phyloP scores from a whole-genome alignment of 2,329 filamentous ascomycete genomes.

The Pochonia chlamydosporia region DNA sequence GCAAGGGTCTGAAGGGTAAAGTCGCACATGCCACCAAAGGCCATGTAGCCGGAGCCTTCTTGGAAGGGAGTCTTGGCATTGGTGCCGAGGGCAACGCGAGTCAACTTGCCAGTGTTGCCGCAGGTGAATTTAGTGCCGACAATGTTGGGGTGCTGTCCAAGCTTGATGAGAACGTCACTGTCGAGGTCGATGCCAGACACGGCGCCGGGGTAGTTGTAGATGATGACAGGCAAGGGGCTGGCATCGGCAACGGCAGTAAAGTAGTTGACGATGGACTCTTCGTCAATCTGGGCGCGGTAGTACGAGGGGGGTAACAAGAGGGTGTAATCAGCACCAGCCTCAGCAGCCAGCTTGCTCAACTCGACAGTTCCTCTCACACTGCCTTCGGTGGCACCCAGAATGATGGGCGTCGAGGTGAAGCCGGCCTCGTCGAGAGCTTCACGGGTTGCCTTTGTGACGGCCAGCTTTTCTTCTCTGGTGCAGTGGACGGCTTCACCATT shows the following conservation, averaged over 20 bases:
- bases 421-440: conserved; percentile 78
- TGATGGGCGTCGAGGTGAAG: conserved; percentile 69
- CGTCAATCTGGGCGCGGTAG: conserved; percentile 72
- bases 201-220: conserved; percentile 90
- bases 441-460: conserved; percentile 70
- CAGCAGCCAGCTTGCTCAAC: conserved; percentile 59
- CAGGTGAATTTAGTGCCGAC: conserved; percentile 89
- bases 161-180: conserved; percentile 75
- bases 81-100: conserved; percentile 68
- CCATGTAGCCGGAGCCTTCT: conserved; percentile 67
- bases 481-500: conserved; percentile 88
- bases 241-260: conserved; percentile 69
- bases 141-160: conserved; percentile 77
- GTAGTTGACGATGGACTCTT: conserved; percentile 67
- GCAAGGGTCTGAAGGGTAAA: conserved; percentile 79
- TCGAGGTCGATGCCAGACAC: conserved; percentile 86
- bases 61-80: conserved; percentile 61
- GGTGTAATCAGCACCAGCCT: conserved; percentile 72
- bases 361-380: conserved; percentile 77
- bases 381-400: conserved; percentile 76
- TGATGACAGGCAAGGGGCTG: conserved; percentile 69
- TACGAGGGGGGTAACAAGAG: conserved; percentile 78
- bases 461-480: conserved; percentile 68
- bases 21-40: conserved; percentile 82
- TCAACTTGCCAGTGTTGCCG: conserved; percentile 84